Evolutionary conservation across 371 early-diverging fungal genomes (phyloP).

Genomic region (Apophysomyces variabilis): DNA sequence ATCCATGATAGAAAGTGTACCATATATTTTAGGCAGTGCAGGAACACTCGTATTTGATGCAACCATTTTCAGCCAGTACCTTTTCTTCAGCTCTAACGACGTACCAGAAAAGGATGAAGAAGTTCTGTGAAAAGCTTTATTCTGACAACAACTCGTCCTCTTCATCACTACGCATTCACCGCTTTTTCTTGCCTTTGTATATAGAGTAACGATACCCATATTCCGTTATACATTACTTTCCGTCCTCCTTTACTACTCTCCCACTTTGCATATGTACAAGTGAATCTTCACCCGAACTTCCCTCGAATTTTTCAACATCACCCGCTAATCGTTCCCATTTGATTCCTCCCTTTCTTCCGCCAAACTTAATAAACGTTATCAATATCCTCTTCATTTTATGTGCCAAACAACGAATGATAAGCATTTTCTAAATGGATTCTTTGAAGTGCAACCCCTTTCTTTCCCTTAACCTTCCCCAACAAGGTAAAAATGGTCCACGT

Average conservation of each 20-base stretch:
- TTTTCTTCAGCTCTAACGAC: slow-evolving; percentile 16
- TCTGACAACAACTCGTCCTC: neutral
- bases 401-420: neutral
- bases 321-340: no score
- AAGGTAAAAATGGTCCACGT: no score
- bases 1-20: slow-evolving; percentile 56
- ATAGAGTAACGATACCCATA: neutral
- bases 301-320: no score
- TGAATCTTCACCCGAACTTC: no score
- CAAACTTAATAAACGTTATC: no score
- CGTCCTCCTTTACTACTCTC: neutral
- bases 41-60: slow-evolving; percentile 71
- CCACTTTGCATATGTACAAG: no score
- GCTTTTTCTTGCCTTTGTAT: neutral
- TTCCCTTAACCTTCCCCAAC: neutral
- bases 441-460: neutral
- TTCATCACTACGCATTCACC: no score
- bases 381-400: neutral
- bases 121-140: neutral
- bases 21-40: slow-evolving; percentile 70
- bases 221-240: neutral
- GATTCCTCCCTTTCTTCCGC: no score
- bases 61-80: slow-evolving; percentile 66
- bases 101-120: neutral
- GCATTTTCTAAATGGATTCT: neutral